Evolutionary conservation across 805 yeast genomes (phyloP), one percentile per base, ranked within the genome.

Genomic region (Ogataea corticis): DNA sequence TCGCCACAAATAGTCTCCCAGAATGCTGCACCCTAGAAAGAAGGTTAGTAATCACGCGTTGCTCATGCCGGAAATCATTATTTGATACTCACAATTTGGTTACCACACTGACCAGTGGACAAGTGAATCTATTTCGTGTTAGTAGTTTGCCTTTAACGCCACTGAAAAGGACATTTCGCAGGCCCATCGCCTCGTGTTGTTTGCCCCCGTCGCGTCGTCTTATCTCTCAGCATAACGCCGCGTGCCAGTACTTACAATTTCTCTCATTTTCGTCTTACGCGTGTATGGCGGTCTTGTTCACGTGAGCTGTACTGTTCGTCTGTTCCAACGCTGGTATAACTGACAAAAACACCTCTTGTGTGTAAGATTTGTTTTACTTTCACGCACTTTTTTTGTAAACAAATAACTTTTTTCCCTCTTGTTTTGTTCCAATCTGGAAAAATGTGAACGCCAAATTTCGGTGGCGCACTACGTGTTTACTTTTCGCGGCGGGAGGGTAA

Each of bases 101-200:
- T 91, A 82, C 97, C 97, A 82, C 97, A 90, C 76, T 91, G 98
- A 71, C 98, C 98, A 47, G 96, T 85, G 48, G 97, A 91, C 70
- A 91, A 80, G 72, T 91, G 97, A 70, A 91, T 88, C 94, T 84
- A 68, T n/a, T 18, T 3, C 9, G 15, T 14, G 57, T 52, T 55
- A 55, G 55, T 52, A 45, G 31, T 14, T 29, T 2, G 4, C 12
- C 4, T 38, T 7, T 11, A 18, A 4, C 6, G 14, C n/a, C 4
- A 28, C 13, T 11, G 11, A 17, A 6, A 4, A 35, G 17, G 30
- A 11, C 14, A 16, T 16, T 23, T 15, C 30, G n/a, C 4, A 7
- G 19, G n/a, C n/a, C n/a, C n/a, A n/a, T n/a, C 14, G 21, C 27
- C 27, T n/a, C 11, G n/a, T 9, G 9, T 12, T n/a, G 14, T 19